Percentiles rank a stretch among this genome's conserved stretches.
phyloP scores from a whole-genome alignment of 441 rosid species.

The Pelargonium australe region DNA sequence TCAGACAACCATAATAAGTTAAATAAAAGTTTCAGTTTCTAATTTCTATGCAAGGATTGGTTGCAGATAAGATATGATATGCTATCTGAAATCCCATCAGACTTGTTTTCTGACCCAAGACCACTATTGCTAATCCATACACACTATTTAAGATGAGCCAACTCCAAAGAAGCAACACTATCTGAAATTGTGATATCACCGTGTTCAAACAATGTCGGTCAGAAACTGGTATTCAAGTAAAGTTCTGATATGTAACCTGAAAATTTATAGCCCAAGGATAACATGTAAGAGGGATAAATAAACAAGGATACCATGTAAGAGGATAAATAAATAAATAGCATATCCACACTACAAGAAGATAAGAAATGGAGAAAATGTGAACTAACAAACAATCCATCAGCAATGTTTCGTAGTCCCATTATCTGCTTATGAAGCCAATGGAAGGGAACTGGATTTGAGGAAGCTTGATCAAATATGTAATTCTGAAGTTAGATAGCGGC shows the following conservation, averaged over 20 bases:
- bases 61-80: background rate
- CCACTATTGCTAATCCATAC: background rate
- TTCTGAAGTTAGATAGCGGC: background rate
- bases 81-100: background rate
- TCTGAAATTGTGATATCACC: background rate
- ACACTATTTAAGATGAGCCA: background rate
- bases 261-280: background rate
- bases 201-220: background rate
- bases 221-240: slow-evolving; percentile 3
- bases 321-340: background rate
- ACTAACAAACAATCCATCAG: slow-evolving; percentile 1
- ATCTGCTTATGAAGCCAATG: background rate
- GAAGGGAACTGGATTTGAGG: background rate
- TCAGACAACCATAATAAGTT: background rate
- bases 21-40: no score
- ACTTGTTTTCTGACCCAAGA: background rate
- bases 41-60: background rate
- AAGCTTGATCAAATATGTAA: background rate
- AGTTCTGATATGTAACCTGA: slow-evolving; percentile 20
- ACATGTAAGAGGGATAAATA: no score
- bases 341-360: background rate
- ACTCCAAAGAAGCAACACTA: background rate
- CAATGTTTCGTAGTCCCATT: background rate
- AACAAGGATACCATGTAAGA: background rate
- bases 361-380: background rate